Evolutionary conservation across 345 rosid genomes (phyloP).

Genomic region (Gossypium herbaceum): DNA sequence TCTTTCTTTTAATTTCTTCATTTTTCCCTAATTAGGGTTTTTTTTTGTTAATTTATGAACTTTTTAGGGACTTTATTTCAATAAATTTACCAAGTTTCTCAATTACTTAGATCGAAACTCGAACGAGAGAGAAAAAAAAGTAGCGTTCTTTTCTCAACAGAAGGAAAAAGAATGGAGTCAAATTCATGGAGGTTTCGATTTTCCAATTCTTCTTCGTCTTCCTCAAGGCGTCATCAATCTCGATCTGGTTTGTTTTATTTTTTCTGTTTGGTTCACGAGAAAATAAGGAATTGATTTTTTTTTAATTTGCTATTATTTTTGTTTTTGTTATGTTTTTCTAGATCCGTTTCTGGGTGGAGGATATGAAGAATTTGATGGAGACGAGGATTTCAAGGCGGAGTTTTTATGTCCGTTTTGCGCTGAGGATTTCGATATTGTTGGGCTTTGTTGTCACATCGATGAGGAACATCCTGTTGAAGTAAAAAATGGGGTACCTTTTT

Average conservation of each 20-base stretch:
- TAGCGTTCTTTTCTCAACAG: neutral
- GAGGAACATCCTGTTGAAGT: slow-evolving; percentile 90
- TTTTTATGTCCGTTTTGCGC: slow-evolving; percentile 76
- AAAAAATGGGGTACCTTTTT: slow-evolving; percentile 59
- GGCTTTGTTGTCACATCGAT: slow-evolving; percentile 81
- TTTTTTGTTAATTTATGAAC: neutral
- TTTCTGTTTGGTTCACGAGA: neutral
- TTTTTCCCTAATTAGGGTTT: slow-evolving; percentile 20
- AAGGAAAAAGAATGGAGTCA: slow-evolving; percentile 29
- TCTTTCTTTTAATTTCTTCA: neutral
- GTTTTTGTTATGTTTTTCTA: slow-evolving; percentile 11
- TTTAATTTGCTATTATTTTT: neutral
- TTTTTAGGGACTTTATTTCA: neutral
- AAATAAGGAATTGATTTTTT: neutral
- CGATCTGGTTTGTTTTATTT: slow-evolving; percentile 36
- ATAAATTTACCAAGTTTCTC: neutral
- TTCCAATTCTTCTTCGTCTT: slow-evolving; percentile 34
- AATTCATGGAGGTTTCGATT: slow-evolving; percentile 42
- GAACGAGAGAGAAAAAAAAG: neutral
- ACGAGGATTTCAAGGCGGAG: slow-evolving; percentile 61
- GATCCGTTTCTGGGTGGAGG: slow-evolving; percentile 53
- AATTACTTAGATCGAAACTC: neutral
- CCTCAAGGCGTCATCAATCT: slow-evolving; percentile 35
- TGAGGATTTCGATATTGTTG: slow-evolving; percentile 81
- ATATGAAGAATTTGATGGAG: slow-evolving; percentile 51